Base-by-base conservation (phyloP, 257 asterid species). In the Primulina eburnea region DNA sequence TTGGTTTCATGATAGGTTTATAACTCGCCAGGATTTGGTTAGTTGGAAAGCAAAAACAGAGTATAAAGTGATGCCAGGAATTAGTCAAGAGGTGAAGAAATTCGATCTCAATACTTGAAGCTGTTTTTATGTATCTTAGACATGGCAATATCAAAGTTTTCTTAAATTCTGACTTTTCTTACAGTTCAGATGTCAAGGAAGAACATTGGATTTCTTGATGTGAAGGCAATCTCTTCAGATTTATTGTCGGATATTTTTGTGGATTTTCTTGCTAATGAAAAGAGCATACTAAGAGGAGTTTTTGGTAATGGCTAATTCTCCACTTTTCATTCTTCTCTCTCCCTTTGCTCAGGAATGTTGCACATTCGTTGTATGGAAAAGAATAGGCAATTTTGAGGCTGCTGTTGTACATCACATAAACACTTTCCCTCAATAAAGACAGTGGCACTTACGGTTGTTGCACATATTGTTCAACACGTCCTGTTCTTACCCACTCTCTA, bases 111-210 rank as follows among this genome's bases (percentile, higher is more conserved):
- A 55, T 28, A 0, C 65, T 58, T 40, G 34, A 43, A 26, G 14
- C 57, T 56, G 76, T 76, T 56, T 56, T 29, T 38, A 21, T 21
- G 7, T 29, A 34, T 60, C 62, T 28, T 56, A 30, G 29, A 21
- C 58, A 56, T 64, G 35, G 47, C 33, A 30, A 9, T 12, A 35
- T 58, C 24, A 20, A 71, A 62, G 34, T 69, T 74, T 71, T 78
- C 86, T 82, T 78, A 79, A 77, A 76, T 76, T 69, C 83, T 80
- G 84, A 81, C 83, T 83, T 86, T 86, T 83, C 84, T 85, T 84
- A 90, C 97, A 91, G 99, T 89, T 86, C 96, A 94, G 99, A 84
- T 89, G 80, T 90, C 95, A 79, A 89, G 86, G 89, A 83, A 77
- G 85, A 85, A 78, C 80, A 78, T 89, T 71, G 96, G 90, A 67